Conservation (phyloP, 1,284 basidiomycete species). For the Ceratobasidium sp. region DNA sequence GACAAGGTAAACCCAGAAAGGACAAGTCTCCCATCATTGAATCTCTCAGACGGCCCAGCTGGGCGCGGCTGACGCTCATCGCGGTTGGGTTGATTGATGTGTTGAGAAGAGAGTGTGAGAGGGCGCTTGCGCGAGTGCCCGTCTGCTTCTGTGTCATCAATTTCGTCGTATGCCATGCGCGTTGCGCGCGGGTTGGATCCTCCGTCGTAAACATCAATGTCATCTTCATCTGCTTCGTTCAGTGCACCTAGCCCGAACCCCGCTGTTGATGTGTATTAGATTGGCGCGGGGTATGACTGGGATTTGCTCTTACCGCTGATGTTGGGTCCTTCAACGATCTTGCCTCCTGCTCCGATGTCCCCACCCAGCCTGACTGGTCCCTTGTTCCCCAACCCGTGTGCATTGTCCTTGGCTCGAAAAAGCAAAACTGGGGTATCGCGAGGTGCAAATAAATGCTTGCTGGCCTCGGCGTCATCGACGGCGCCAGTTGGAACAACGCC, state of each 20-base stretch:
- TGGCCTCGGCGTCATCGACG: slow-evolving; percentile 74
- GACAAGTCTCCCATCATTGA: slow-evolving; percentile 77
- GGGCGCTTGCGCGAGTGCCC: slow-evolving; percentile 23
- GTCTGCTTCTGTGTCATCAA: slow-evolving; percentile 65
- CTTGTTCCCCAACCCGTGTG: slow-evolving; percentile 79
- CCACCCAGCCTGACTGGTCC: slow-evolving; percentile 51
- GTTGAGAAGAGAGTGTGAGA: slow-evolving; percentile 16
- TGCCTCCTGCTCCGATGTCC: slow-evolving; percentile 50
- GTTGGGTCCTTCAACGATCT: slow-evolving; percentile 56
- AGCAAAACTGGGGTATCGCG: slow-evolving; percentile 73
- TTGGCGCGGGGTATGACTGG: slow-evolving; percentile 5
- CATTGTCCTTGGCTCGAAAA: slow-evolving; percentile 73
- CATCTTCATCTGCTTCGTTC: slow-evolving; percentile 89
- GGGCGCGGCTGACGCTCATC: slow-evolving; percentile 2
- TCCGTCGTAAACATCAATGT: slow-evolving; percentile 81
- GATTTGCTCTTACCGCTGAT: slow-evolving; percentile 59
- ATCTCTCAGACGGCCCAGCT: slow-evolving; percentile 51
- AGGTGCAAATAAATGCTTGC: slow-evolving; percentile 85
- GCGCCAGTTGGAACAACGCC: slow-evolving; percentile 46
- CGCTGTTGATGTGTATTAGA: slow-evolving; percentile 53
- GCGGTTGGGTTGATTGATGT: not conserved
- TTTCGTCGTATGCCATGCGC: slow-evolving; percentile 69
- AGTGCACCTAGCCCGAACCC: slow-evolving; percentile 86
- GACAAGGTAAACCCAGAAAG: slow-evolving; percentile 78
- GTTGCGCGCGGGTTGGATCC: slow-evolving; percentile 44